Percentiles rank a stretch among this genome's conserved stretches.
Conservation (phyloP, 306 rosid species). For the Benincasa hispida region DNA sequence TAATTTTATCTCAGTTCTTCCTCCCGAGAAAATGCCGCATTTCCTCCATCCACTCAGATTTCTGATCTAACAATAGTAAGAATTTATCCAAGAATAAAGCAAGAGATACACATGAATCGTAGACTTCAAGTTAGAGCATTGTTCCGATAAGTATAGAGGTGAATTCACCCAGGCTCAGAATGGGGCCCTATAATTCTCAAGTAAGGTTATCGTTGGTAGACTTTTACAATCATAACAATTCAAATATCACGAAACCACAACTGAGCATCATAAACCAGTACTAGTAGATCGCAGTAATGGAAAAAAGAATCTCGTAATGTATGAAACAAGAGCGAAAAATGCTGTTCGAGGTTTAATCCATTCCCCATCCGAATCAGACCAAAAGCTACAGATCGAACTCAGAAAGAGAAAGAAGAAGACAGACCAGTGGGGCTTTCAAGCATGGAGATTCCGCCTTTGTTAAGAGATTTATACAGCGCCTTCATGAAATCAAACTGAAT, state of each 20-base stretch:
- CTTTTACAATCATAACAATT: not conserved
- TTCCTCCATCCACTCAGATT: not conserved
- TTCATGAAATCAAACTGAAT: conserved; percentile 89
- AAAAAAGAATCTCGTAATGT: not conserved
- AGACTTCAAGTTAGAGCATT: not conserved
- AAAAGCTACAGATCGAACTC: not conserved
- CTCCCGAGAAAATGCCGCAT: not conserved
- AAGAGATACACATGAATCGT: not conserved
- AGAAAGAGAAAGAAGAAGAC: conserved; percentile 15
- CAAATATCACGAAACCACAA: not conserved
- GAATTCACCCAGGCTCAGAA: not conserved
- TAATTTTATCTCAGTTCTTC: not conserved
- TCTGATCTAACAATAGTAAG: not conserved
- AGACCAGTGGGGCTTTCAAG: conserved; percentile 84
- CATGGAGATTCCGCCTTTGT: conserved; percentile 76
- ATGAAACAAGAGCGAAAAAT: not conserved
- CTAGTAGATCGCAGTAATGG: not conserved
- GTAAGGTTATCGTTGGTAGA: not conserved
- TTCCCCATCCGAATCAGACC: not conserved
- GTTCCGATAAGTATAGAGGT: not conserved
- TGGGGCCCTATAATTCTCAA: not conserved
- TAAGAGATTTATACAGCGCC: conserved; percentile 54
- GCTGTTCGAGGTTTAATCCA: not conserved
- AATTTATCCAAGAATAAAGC: not conserved
- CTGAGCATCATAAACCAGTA: not conserved